Base-by-base conservation (phyloP, 2,329 filamentous ascomycete genomes). In the Aspergillus sp. region DNA sequence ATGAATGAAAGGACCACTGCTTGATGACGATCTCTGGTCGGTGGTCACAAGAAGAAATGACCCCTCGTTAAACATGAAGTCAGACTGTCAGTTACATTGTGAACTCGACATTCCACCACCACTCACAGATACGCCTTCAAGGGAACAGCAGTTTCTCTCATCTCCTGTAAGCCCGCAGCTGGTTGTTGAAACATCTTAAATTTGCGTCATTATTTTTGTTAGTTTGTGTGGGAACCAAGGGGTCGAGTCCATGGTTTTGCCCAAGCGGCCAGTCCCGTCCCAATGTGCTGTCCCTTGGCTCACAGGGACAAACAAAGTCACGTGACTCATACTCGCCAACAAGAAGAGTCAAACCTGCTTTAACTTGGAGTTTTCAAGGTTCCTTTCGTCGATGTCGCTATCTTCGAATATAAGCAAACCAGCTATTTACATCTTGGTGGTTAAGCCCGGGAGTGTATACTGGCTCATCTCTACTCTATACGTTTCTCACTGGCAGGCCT, bases 1-100 rank as follows among this genome's bases (percentile, higher is more conserved):
- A 25, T 52, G 55, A 17, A 52, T 46, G 34, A 31, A 46, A 57
- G 38, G 46, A 50, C 48, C 47, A 31, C 25, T 23, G 47, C 28
- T 17, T 30, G 47, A 50, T 31, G 55, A 22, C 47, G 55, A 57
- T 57, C 55, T 7, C 30, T 25, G 9, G 22, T 57, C 47, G 5
- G 28, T 41, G 9, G 22, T 48, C 46, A 25, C 19, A 25, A 48
- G 23, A 23, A 6, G 7, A 13, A 38, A 11, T 38, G 8, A 38
- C 31, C 43, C 17, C 43, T 46, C 43, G 38, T 13, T 2, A n/a
- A 43, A 2, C 38, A 3, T n/a, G 3, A 11, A 43, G 17, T 43
- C 11, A 43, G 4, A 43, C 6, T 46, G 22, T 46, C 43, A 46
- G 7, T 19, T 7, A 48, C 23, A 13, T 19, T 46, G 9, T 23